Conservation (phyloP, 73 alveolate species). For the Strombidium stylifer region DNA sequence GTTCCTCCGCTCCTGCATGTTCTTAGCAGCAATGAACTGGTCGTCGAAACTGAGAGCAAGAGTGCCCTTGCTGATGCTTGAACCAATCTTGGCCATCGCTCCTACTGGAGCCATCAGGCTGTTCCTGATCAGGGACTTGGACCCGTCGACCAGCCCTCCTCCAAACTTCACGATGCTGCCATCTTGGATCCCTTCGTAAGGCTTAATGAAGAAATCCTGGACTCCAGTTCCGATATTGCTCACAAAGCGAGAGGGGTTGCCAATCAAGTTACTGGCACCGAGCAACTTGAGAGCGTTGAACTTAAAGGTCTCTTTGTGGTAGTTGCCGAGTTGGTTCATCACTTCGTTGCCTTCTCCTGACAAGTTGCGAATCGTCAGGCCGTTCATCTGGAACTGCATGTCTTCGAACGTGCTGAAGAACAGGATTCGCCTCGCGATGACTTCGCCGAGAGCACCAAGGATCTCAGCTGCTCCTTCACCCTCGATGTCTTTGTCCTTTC, state of each 20-base stretch:
- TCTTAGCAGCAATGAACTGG: conserved; percentile 83
- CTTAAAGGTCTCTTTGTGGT: conserved; percentile 61
- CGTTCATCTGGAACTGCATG: conserved; percentile 77
- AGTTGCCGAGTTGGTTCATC: conserved; percentile 42
- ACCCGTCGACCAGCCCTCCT: conserved; percentile 89
- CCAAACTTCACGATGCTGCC: conserved; percentile 96
- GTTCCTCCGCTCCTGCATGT: conserved; percentile 67
- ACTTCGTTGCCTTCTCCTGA: conserved; percentile 66
- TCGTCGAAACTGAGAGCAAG: conserved; percentile 83
- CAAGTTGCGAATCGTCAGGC: conserved; percentile 63
- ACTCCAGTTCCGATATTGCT: conserved; percentile 95
- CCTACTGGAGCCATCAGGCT: conserved; percentile 93
- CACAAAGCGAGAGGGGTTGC: conserved; percentile 92
- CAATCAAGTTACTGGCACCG: conserved; percentile 87
- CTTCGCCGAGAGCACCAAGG: too few relatives aligned
- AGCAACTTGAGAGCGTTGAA: conserved; percentile 53
- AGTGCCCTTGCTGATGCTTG: conserved; percentile 84
- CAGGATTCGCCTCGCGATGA: too few relatives aligned
- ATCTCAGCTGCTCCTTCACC: too few relatives aligned
- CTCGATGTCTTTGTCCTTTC: too few relatives aligned
- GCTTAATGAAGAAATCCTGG: conserved; percentile 92
- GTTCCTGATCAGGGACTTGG: conserved; percentile 88
- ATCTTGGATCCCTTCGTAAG: conserved; percentile 87
- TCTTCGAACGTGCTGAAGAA: conserved; percentile 74
- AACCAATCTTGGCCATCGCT: conserved; percentile 82